Conservation (phyloP, 257 asterid genomes). For the Osmanthus fragrans region DNA sequence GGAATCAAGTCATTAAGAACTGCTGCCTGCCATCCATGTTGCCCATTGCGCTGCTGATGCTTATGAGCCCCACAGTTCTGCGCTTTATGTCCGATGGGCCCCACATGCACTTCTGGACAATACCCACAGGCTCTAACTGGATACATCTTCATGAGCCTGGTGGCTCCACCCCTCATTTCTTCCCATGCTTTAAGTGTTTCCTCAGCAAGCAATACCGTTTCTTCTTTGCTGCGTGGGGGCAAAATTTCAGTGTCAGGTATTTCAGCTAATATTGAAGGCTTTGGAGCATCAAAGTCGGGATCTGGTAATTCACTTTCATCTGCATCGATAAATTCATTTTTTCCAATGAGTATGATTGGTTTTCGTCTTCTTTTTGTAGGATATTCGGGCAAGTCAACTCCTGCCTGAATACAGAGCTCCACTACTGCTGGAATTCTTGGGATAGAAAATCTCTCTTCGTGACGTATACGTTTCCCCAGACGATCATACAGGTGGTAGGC, state of each 20-base stretch:
- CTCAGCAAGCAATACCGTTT: conserved; percentile 55
- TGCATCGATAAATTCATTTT: conserved; percentile 85
- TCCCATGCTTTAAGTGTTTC: conserved; percentile 88
- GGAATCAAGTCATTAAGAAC: conserved; percentile 81
- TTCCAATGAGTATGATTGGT: conserved; percentile 77
- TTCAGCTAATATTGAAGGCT: conserved; percentile 54
- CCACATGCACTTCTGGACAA: conserved; percentile 90
- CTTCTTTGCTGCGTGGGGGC: conserved; percentile 66
- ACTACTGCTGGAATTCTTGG: conserved; percentile 88
- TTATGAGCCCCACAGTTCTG: conserved; percentile 96
- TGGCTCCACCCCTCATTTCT: conserved; percentile 76
- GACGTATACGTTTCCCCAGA: conserved; percentile 74
- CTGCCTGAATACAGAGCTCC: conserved; percentile 97
- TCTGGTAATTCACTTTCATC: conserved; percentile 91
- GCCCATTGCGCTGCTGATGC: conserved; percentile 98
- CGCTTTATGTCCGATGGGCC: conserved; percentile 86
- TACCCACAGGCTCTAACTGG: conserved; percentile 89
- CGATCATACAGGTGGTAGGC: conserved; percentile 86
- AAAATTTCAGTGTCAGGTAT: conserved; percentile 48
- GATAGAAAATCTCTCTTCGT: conserved; percentile 73
- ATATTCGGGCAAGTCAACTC: conserved; percentile 79
- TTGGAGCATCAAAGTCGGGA: conserved; percentile 59
- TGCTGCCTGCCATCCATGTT: conserved; percentile 97
- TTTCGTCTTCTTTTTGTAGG: conserved; percentile 93
- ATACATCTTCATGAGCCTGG: conserved; percentile 76